phyloP scores from a whole-genome alignment of 1,139 yeast genomes.

The Yamadazyma taylorii region DNA sequence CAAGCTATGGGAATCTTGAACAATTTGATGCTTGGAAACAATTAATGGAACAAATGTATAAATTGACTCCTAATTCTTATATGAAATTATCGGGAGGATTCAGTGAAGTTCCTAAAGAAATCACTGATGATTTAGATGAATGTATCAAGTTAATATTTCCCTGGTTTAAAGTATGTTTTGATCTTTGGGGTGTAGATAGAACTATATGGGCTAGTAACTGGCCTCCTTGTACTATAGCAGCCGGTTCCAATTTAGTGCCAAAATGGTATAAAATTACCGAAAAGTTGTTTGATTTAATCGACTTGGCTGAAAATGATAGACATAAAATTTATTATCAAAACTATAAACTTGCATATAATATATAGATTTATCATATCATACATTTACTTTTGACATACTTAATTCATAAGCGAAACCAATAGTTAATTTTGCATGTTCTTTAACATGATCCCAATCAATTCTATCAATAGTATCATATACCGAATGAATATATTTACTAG shows the following conservation, averaged over 20 bases:
- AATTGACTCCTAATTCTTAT: conserved; percentile 24
- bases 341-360: not conserved
- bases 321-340: not conserved
- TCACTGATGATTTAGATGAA: conserved; percentile 12
- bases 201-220: conserved; percentile 46
- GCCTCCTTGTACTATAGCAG: conserved; percentile 36
- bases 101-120: conserved; percentile 29
- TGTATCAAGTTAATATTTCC: conserved; percentile 25
- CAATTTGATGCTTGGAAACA: conserved; percentile 21
- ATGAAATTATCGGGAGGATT: conserved; percentile 44
- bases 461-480: conserved; percentile 79
- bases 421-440: conserved; percentile 67
- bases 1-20: conserved; percentile 21
- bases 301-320: not conserved
- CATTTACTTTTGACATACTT: conserved; percentile 6
- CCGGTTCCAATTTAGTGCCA: conserved; percentile 12
- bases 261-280: conserved; percentile 20
- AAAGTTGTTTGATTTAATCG: conserved; percentile 15
- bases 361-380: not conserved
- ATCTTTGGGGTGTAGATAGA: conserved; percentile 28
- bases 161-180: conserved; percentile 27
- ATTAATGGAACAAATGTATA: conserved; percentile 19
- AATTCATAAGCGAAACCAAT: conserved; percentile 12
- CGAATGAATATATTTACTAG: conserved; percentile 73
- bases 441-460: conserved; percentile 73